phyloP scores from a whole-genome alignment of 345 rosid species.

The Brassica incana region DNA sequence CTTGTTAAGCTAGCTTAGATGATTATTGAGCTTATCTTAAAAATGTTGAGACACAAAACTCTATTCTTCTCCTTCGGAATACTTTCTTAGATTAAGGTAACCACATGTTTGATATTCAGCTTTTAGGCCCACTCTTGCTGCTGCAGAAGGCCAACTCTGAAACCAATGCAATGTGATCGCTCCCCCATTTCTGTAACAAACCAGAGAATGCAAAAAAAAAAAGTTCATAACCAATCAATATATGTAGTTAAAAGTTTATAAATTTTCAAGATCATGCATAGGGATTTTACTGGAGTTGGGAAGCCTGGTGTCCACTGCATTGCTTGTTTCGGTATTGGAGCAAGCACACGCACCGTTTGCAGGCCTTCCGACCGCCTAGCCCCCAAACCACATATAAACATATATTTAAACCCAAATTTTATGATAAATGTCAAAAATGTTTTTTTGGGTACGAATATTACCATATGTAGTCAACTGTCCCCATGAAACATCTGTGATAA shows the following conservation, averaged over 20 bases:
- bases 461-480: constrained; percentile 98
- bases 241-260: not conserved
- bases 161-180: constrained; percentile 90
- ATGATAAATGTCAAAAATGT: not conserved
- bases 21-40: not conserved
- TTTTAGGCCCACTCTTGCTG: constrained; percentile 1
- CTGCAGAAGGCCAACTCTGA: constrained; percentile 65
- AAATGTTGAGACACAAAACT: not conserved
- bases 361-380: constrained; percentile 87
- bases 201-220: not conserved
- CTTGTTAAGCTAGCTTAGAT: not conserved
- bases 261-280: not conserved
- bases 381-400: constrained; percentile 13
- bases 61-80: not conserved
- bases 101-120: constrained; percentile 23
- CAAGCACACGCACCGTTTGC: constrained; percentile 79
- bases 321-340: constrained; percentile 84
- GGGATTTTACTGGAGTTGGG: constrained; percentile 74
- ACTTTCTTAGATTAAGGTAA: not conserved
- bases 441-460: constrained; percentile 17
- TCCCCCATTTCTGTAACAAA: constrained; percentile 87
- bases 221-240: not conserved
- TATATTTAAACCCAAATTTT: not conserved
- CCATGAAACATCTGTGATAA: constrained; percentile 83
- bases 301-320: constrained; percentile 89